Evolutionary conservation across 1,139 yeast genomes (phyloP).

Genomic region (Diutina catenulata): DNA sequence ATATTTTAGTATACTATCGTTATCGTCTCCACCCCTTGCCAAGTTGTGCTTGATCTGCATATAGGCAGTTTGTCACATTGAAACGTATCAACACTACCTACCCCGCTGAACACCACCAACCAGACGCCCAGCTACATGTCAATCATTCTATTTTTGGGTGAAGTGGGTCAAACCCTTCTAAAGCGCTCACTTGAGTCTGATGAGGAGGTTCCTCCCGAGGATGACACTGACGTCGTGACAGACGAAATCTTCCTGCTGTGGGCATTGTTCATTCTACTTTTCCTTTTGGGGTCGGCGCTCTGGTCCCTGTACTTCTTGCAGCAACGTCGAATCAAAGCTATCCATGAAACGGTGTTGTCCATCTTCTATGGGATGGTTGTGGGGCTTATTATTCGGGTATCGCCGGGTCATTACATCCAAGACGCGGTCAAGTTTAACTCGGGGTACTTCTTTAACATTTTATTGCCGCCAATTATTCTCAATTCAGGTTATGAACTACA

Average conservation of each 20-base stretch:
- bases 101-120: too few species aligned
- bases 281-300: constrained; percentile 72
- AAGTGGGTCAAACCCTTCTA: too few species aligned
- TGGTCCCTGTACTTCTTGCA: constrained; percentile 95
- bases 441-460: constrained; percentile 83
- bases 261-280: constrained; percentile 84
- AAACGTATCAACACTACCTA: too few species aligned
- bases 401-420: constrained; percentile 95
- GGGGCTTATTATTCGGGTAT: constrained; percentile 76
- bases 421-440: constrained; percentile 94
- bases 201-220: constrained; percentile 18
- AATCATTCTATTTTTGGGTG: too few species aligned
- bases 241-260: constrained; percentile 95
- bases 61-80: too few species aligned
- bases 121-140: too few species aligned
- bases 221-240: constrained; percentile 78
- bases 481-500: constrained; percentile 95
- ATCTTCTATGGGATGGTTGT: constrained; percentile 96
- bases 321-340: constrained; percentile 82
- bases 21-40: too few species aligned
- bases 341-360: constrained; percentile 93
- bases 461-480: constrained; percentile 90
- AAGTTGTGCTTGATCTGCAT: too few species aligned
- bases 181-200: too few species aligned
- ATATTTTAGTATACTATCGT: too few species aligned